Evolutionary conservation across 2,329 filamentous ascomycete species (phyloP).

Genomic region (Ceratocystis cubensis): DNA sequence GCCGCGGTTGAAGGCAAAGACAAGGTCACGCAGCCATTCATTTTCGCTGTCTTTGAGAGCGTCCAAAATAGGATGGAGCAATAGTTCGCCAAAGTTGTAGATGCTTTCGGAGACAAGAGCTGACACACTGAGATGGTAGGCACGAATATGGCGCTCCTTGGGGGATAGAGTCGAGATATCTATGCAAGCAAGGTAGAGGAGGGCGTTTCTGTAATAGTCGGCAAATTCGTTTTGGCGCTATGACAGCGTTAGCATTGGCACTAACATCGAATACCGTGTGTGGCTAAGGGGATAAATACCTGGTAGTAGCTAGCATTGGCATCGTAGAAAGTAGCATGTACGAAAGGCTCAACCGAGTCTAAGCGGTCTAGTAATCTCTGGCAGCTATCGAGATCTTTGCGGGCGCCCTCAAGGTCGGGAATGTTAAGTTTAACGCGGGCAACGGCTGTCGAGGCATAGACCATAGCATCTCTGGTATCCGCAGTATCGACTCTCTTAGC

Average conservation of each 20-base stretch:
- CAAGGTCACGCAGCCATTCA: slow-evolving; percentile 83
- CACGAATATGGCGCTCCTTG: slow-evolving; percentile 65
- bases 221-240: slow-evolving; percentile 76
- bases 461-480: slow-evolving; percentile 86
- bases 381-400: slow-evolving; percentile 74
- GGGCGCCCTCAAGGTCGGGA: slow-evolving; percentile 65
- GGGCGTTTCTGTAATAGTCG: slow-evolving; percentile 91
- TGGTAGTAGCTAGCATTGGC: slow-evolving; percentile 93
- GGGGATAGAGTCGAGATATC: slow-evolving; percentile 62
- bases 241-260: slow-evolving; percentile 23
- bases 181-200: slow-evolving; percentile 94
- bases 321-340: slow-evolving; percentile 93
- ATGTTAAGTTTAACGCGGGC: slow-evolving; percentile 76
- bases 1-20: slow-evolving; percentile 94
- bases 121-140: slow-evolving; percentile 85
- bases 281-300: slow-evolving; percentile 28
- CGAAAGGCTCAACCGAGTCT: slow-evolving; percentile 87
- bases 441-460: slow-evolving; percentile 84
- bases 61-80: slow-evolving; percentile 90
- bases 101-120: slow-evolving; percentile 88
- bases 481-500: slow-evolving; percentile 83
- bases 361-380: slow-evolving; percentile 83
- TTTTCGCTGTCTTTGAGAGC: slow-evolving; percentile 58
- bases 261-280: no score
- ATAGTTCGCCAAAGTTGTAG: slow-evolving; percentile 99